Base-by-base conservation (phyloP, 305 asterid species). In the Solanum aculeatissimum region DNA sequence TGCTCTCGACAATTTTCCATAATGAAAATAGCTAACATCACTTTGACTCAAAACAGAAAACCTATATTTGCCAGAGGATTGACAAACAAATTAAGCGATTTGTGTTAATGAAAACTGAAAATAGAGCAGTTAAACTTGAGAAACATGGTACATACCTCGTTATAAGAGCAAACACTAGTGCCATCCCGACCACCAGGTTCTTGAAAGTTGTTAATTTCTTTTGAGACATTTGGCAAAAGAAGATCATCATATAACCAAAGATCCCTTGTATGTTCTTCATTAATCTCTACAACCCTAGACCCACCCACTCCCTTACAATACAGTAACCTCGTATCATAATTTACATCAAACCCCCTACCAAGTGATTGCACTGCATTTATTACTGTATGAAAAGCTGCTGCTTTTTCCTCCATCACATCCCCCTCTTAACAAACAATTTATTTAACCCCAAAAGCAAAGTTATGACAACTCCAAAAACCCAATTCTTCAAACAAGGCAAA, bases 261-360 rank as follows among this genome's bases (percentile, higher is more conserved):
- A 93, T 95, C 95, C 92, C 92, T 94, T 2, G 90, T 79, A 72
- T 93, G 92, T 29, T 91, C 92, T 83, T 91, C 95, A 82, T 93
- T 96, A 88, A 94, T 88, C 85, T 91, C 94, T 85, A 94, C 92
- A 63, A 94, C 89, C 86, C 91, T 94, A 23, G 98, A 93, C 80
- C 95, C 98, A 21, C 91, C 83, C 70, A 89, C 92, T 63, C 98
- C 98, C 87, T 95, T 95, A 90, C 98, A 94, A 70, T 94, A 94
- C 54, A 95, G 91, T 89, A 95, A 92, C 89, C 98, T 93, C 19
- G 98, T 95, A 85, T 95, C 98, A 79, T 89, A 93, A 88, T 93
- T 95, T 35, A 94, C 97, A 87, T 95, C 98, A 85, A 95, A 95
- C 0, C 98, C 98, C 92, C 93, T 92, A 9, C 98, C 98, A 81